These are phyloP conservation scores for Emydomyces testavorans DNA, from an alignment of 2,329 filamentous ascomycete species.

Conservation along the genomic window DNA sequence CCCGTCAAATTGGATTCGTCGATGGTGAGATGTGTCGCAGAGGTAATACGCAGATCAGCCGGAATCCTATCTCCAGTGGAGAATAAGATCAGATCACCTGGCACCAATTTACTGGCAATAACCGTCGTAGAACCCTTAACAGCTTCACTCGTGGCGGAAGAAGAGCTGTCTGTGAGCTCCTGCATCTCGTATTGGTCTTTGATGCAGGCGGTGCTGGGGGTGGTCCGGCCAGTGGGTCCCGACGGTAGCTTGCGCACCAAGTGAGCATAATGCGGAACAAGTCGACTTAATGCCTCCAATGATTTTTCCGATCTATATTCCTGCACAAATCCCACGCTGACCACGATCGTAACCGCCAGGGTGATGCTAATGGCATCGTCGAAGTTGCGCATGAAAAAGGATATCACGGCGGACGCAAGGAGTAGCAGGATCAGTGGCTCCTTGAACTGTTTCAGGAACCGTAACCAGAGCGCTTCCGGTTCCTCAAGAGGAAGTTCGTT, in stretches of 20 bases:
- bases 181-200: constrained; percentile 41
- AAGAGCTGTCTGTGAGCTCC: constrained; percentile 24
- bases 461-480: constrained; percentile 86
- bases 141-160: constrained; percentile 43
- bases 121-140: constrained; percentile 74
- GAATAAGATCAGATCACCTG: constrained; percentile 85
- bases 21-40: constrained; percentile 78
- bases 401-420: constrained; percentile 75
- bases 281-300: constrained; percentile 80
- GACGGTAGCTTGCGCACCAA: constrained; percentile 56
- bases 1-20: constrained; percentile 95
- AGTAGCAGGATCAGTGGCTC: constrained; percentile 91
- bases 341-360: constrained; percentile 90
- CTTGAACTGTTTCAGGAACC: constrained; percentile 93
- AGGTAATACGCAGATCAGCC: constrained; percentile 87
- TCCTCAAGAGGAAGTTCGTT: constrained; percentile 94
- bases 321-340: constrained; percentile 90
- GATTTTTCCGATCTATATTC: constrained; percentile 98
- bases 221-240: constrained; percentile 19
- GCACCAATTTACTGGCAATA: constrained; percentile 75
- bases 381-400: constrained; percentile 79
- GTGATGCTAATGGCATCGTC: constrained; percentile 95
- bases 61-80: constrained; percentile 93
- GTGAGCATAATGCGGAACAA: constrained; percentile 92
- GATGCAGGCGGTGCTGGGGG: constrained; percentile 17